phyloP scores from a whole-genome alignment of 106 monocot species.

The Dactylorhiza incarnata region DNA sequence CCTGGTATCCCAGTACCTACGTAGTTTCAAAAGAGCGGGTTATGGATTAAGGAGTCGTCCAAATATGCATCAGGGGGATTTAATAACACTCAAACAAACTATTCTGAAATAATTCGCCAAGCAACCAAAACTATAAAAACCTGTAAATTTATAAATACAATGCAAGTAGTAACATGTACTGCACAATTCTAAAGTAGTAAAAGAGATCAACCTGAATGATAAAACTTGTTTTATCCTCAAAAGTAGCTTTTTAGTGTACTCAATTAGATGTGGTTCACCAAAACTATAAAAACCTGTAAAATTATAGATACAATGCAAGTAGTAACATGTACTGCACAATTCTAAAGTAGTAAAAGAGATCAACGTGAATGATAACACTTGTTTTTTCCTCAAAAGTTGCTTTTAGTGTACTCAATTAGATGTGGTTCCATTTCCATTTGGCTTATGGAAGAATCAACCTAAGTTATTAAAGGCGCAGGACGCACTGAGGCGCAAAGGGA shows the following conservation, averaged over 20 bases:
- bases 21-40: background rate
- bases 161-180: background rate
- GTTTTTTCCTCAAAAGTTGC: background rate
- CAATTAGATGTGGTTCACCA: background rate
- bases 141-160: background rate
- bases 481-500: too few relatives aligned
- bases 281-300: background rate
- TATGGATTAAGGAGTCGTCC: too few relatives aligned
- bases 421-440: too few relatives aligned
- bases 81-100: background rate
- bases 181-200: background rate
- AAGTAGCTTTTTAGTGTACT: background rate
- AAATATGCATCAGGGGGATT: background rate
- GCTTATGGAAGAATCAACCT: background rate
- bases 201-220: background rate
- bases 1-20: constrained; percentile 91
- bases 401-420: background rate
- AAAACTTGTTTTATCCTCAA: background rate
- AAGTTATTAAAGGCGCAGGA: too few relatives aligned
- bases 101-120: background rate
- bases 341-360: background rate
- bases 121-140: background rate
- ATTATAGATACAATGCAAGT: background rate
- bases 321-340: background rate
- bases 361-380: background rate